Evolutionary conservation across 768 basidiomycete genomes (phyloP).

Genomic region (Suillus clintonianus): DNA sequence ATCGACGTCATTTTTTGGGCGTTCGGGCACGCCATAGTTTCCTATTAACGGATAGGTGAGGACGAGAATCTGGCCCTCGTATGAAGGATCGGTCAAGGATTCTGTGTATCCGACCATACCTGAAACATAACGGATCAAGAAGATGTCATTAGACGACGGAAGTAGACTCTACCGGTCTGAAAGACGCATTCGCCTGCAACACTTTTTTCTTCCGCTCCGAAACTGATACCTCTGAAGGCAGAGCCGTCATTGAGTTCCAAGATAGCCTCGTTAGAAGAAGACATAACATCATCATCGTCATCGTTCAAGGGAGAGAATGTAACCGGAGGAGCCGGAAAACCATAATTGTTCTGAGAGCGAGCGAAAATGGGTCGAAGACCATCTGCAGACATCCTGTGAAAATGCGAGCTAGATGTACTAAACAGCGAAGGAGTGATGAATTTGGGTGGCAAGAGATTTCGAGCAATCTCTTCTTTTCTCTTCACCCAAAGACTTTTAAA

Average conservation of each 20-base stretch:
- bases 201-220: slow-evolving; percentile 90
- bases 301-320: slow-evolving; percentile 31
- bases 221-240: slow-evolving; percentile 85
- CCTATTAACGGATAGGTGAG: slow-evolving; percentile 96
- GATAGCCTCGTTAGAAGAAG: slow-evolving; percentile 55
- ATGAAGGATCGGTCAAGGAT: slow-evolving; percentile 97
- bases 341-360: slow-evolving; percentile 44
- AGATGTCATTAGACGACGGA: slow-evolving; percentile 9
- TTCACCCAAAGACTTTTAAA: slow-evolving; percentile 37
- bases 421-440: neutral
- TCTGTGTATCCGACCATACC: slow-evolving; percentile 99
- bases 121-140: slow-evolving; percentile 36
- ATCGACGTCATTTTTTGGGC: slow-evolving; percentile 48
- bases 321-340: slow-evolving; percentile 37
- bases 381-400: slow-evolving; percentile 16
- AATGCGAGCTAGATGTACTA: neutral
- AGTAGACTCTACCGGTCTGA: slow-evolving; percentile 80
- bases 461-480: slow-evolving; percentile 46
- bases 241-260: slow-evolving; percentile 91
- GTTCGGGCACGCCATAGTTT: slow-evolving; percentile 94
- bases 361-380: slow-evolving; percentile 45
- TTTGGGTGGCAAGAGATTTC: slow-evolving; percentile 7
- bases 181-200: slow-evolving; percentile 98
- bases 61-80: slow-evolving; percentile 96
- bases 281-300: slow-evolving; percentile 14